phyloP scores from a whole-genome alignment of 257 asterid species.

The Nicotiana obtusifolia region DNA sequence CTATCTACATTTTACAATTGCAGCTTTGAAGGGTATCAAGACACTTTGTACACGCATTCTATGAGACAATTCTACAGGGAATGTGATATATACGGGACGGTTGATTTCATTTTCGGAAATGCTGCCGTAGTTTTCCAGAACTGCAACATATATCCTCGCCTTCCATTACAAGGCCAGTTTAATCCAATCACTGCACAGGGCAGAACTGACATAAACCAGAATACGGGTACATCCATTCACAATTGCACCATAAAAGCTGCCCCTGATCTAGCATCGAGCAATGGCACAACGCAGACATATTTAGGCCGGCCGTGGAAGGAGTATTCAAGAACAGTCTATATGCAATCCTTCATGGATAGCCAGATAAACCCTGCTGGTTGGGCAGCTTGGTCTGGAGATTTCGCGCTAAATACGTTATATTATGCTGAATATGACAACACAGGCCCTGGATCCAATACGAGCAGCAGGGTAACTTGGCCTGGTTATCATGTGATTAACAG shows the following conservation, averaged over 20 bases:
- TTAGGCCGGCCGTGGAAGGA: conserved; percentile 34
- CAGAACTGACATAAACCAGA: conserved; percentile 20
- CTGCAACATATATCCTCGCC: conserved; percentile 22
- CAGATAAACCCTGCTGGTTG: conserved; percentile 25
- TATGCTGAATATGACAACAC: conserved; percentile 29
- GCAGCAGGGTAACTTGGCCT: conserved; percentile 21
- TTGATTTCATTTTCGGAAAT: conserved; percentile 36
- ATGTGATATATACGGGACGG: conserved; percentile 30
- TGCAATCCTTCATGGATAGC: conserved; percentile 28
- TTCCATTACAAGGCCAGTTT: conserved; percentile 23
- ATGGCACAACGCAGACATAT: conserved; percentile 10
- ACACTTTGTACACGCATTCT: conserved; percentile 22
- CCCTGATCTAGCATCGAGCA: conserved; percentile 15
- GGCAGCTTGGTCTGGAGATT: conserved; percentile 21
- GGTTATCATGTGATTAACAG: conserved; percentile 23
- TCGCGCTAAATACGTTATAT: conserved; percentile 20
- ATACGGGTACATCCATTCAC: conserved; percentile 21
- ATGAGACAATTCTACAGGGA: conserved; percentile 28
- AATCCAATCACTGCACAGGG: conserved; percentile 30
- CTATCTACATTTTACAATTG: conserved; percentile 22
- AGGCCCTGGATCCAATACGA: conserved; percentile 20
- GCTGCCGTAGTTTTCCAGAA: conserved; percentile 28
- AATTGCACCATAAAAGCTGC: conserved; percentile 19
- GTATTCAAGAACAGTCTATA: conserved; percentile 22
- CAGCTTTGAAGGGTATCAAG: conserved; percentile 35